Percentiles rank a stretch among this genome's conserved stretches.
phyloP scores from a whole-genome alignment of 2,329 filamentous ascomycete species.

The Claviceps lovelessii region DNA sequence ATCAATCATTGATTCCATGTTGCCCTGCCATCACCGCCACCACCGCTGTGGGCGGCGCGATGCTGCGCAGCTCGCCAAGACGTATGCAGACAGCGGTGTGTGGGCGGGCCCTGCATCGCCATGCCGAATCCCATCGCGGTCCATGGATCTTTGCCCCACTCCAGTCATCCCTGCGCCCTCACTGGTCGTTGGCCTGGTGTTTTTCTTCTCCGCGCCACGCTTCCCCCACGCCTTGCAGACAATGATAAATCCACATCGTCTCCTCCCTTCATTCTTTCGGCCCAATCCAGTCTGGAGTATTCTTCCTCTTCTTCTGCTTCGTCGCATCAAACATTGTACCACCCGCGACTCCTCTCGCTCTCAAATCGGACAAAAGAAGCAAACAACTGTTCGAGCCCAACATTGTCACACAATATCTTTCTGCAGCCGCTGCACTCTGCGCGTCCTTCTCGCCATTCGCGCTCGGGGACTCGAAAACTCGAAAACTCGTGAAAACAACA shows the following conservation, averaged over 20 bases:
- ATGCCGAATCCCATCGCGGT: not conserved
- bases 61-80: not conserved
- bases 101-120: not conserved
- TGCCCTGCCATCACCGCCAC: not conserved
- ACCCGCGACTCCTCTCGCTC: not conserved
- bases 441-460: not conserved
- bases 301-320: not conserved
- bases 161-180: not conserved
- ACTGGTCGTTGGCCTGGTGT: too few relatives aligned
- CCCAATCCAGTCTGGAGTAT: not conserved
- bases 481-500: too few relatives aligned
- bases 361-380: not conserved
- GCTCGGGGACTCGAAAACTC: not conserved
- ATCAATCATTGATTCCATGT: not conserved
- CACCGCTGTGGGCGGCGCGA: not conserved
- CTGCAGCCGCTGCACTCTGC: not conserved
- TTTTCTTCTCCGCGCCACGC: not conserved
- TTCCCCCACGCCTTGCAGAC: not conserved
- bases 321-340: not conserved
- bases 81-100: not conserved
- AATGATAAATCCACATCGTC: conserved; percentile 1
- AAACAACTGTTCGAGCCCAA: not conserved
- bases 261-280: not conserved
- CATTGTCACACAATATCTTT: not conserved
- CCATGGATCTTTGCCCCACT: too few relatives aligned